These are phyloP conservation scores for Zea luxurians DNA, from an alignment of 176 grass and related monocot species.

Conservation along the genomic window DNA sequence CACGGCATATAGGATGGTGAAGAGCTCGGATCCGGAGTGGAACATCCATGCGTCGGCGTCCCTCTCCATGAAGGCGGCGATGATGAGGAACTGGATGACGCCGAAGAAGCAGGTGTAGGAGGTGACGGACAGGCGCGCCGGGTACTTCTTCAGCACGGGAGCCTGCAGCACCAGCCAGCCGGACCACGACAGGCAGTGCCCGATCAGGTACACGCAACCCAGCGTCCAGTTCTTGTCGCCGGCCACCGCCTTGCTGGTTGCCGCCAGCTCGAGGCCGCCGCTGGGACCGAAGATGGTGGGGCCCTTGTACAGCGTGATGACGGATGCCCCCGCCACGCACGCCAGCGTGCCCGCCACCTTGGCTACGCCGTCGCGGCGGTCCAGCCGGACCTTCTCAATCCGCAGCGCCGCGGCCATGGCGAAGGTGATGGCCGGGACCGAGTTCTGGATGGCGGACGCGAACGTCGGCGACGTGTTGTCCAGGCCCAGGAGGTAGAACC, in stretches of 20 bases:
- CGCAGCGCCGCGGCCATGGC: slow-evolving; percentile 84
- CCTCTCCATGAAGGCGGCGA: slow-evolving; percentile 97
- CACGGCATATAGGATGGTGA: slow-evolving; percentile 95
- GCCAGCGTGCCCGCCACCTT: slow-evolving; percentile 76
- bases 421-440: slow-evolving; percentile 97
- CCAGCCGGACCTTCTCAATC: slow-evolving; percentile 81
- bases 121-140: slow-evolving; percentile 82
- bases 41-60: slow-evolving; percentile 78
- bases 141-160: slow-evolving; percentile 95
- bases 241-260: not conserved
- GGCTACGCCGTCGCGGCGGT: slow-evolving; percentile 79
- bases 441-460: slow-evolving; percentile 98
- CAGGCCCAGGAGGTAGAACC: slow-evolving; percentile 88
- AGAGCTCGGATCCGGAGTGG: slow-evolving; percentile 91
- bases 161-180: slow-evolving; percentile 97
- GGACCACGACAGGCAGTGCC: slow-evolving; percentile 97
- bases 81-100: slow-evolving; percentile 95
- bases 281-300: slow-evolving; percentile 67
- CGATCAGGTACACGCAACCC: slow-evolving; percentile 89
- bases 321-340: slow-evolving; percentile 79
- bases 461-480: slow-evolving; percentile 95
- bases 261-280: not conserved
- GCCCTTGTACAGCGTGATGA: slow-evolving; percentile 95
- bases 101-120: slow-evolving; percentile 99
- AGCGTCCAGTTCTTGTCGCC: slow-evolving; percentile 83